Conservation (phyloP, 192 early-diverging fungal genomes). For the Coemansia furcata region DNA sequence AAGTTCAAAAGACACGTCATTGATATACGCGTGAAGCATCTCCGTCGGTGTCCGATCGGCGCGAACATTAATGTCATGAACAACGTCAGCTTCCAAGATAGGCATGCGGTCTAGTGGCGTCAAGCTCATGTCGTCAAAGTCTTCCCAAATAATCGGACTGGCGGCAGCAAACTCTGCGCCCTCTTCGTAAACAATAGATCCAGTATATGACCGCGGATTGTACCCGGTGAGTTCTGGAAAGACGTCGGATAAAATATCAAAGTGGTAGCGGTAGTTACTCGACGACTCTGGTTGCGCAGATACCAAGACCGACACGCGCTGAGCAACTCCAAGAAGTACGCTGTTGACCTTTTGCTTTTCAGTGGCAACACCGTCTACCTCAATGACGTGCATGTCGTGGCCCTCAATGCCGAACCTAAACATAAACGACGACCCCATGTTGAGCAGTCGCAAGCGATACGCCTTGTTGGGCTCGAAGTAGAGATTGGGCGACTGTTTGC, state of each 20-base stretch:
- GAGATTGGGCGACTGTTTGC: constrained; percentile 53
- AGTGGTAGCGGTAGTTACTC: constrained; percentile 66
- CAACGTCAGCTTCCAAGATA: constrained; percentile 37
- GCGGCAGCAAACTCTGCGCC: background rate
- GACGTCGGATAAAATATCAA: constrained; percentile 66
- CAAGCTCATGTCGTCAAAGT: constrained; percentile 58
- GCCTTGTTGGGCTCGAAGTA: constrained; percentile 70
- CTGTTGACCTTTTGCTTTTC: constrained; percentile 54
- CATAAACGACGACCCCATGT: constrained; percentile 65
- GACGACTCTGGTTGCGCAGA: constrained; percentile 56
- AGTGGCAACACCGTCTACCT: constrained; percentile 69
- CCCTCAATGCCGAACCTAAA: constrained; percentile 73
- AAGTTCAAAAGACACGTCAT: constrained; percentile 61
- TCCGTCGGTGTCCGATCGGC: constrained; percentile 56
- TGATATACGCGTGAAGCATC: constrained; percentile 70
- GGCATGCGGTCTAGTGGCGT: constrained; percentile 46
- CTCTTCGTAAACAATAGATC: constrained; percentile 54
- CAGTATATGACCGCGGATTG: constrained; percentile 55
- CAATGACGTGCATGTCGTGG: constrained; percentile 76
- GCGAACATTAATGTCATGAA: constrained; percentile 27
- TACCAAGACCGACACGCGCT: constrained; percentile 79
- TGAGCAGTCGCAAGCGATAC: constrained; percentile 78
- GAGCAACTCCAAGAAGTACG: constrained; percentile 67
- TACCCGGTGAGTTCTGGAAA: constrained; percentile 59
- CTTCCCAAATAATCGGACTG: constrained; percentile 22